Evolutionary conservation across 345 rosid genomes (phyloP).

Genomic region (Viola odorata): DNA sequence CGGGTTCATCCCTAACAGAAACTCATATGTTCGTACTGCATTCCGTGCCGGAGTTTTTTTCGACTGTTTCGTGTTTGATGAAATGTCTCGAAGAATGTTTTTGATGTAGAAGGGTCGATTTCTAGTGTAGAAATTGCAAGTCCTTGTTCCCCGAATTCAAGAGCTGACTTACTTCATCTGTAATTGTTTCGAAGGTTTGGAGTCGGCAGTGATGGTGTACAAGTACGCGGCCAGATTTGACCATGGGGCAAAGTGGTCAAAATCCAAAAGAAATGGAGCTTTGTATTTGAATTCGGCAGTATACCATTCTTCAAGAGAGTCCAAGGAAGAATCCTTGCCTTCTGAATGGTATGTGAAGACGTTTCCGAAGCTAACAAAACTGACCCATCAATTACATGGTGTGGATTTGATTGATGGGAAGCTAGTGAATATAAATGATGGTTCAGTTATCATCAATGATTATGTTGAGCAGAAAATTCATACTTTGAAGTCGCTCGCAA

Average conservation of each 20-base stretch:
- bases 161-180: neutral
- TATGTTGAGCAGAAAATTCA: conserved; percentile 34
- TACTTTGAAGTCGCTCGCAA: conserved; percentile 54
- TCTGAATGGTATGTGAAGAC: conserved; percentile 44
- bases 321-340: conserved; percentile 27
- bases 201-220: conserved; percentile 14
- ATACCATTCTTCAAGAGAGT: conserved; percentile 33
- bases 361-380: conserved; percentile 39
- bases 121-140: too few relatives aligned
- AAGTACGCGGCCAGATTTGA: conserved; percentile 9
- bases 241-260: conserved; percentile 7
- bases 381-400: conserved; percentile 34
- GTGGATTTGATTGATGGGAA: conserved; percentile 54
- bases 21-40: too few relatives aligned
- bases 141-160: neutral
- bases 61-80: too few relatives aligned
- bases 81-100: too few relatives aligned
- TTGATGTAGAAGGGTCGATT: too few relatives aligned
- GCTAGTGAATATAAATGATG: conserved; percentile 39
- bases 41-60: too few relatives aligned
- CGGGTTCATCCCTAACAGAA: too few relatives aligned
- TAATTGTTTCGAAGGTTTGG: too few relatives aligned
- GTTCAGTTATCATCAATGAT: conserved; percentile 35
- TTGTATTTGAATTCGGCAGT: conserved; percentile 19
- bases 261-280: conserved; percentile 11